These are phyloP conservation scores for Fusarium sp. DNA, from an alignment of 2,329 filamentous ascomycete species.

Conservation along the genomic window DNA sequence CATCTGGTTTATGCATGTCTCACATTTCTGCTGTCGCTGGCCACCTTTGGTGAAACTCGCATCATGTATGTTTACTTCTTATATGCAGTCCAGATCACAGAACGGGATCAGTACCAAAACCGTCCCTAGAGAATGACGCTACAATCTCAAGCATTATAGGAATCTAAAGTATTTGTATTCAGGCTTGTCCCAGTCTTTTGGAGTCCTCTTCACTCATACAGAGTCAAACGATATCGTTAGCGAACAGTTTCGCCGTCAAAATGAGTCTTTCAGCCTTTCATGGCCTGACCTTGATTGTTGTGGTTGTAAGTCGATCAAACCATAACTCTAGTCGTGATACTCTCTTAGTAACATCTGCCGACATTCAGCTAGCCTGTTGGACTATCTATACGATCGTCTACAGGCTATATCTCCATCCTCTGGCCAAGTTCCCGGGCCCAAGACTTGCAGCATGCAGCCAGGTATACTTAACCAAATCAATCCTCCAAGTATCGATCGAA, in stretches of 20 bases:
- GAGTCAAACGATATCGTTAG: neutral
- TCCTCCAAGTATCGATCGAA: accelerated
- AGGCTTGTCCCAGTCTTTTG: neutral
- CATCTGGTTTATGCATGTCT: neutral
- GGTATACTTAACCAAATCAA: neutral
- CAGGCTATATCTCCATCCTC: constrained; percentile 37
- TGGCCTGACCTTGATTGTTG: neutral
- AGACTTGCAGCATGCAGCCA: constrained; percentile 39
- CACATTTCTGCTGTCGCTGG: neutral
- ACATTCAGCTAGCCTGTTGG: neutral
- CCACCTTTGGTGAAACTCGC: neutral
- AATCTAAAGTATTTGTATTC: neutral
- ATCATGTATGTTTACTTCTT: constrained; percentile 3
- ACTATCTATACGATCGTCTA: constrained; percentile 11
- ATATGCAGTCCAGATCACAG: constrained; percentile 12
- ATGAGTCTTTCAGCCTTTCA: neutral
- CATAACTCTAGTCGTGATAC: accelerated
- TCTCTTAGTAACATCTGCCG: neutral
- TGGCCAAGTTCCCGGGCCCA: constrained; percentile 44
- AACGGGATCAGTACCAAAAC: neutral
- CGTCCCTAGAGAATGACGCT: neutral
- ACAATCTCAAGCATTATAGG: neutral
- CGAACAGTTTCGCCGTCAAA: neutral
- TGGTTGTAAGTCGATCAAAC: neutral
- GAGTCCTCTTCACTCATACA: neutral